Conservation (phyloP, 495 filamentous ascomycete species). For the Lophiostoma macrostomum region DNA sequence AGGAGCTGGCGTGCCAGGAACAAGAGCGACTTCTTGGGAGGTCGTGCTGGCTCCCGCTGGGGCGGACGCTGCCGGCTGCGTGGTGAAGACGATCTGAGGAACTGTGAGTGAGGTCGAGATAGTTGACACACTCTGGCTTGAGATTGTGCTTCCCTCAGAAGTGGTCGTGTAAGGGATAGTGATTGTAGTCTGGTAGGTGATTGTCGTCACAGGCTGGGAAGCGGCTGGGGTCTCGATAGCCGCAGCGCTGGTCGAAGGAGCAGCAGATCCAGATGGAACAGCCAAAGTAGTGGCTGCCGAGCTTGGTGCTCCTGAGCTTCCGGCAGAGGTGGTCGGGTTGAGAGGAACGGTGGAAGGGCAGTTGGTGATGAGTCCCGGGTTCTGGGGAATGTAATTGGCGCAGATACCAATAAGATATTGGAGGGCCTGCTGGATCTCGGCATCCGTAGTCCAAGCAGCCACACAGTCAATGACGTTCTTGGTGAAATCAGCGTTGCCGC, state of each 20-base stretch:
- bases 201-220: constrained; percentile 47
- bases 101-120: constrained; percentile 64
- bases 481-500: constrained; percentile 72
- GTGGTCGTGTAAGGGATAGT: constrained; percentile 47
- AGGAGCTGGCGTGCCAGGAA: constrained; percentile 49
- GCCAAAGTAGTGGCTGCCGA: constrained; percentile 8
- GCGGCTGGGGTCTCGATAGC: constrained; percentile 1
- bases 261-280: constrained; percentile 5
- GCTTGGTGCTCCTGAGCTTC: too few relatives aligned
- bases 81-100: constrained; percentile 72
- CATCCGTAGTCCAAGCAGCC: constrained; percentile 65
- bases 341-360: constrained; percentile 63
- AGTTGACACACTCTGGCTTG: constrained; percentile 51
- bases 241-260: constrained; percentile 1
- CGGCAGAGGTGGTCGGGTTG: constrained; percentile 42
- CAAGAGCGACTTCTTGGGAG: constrained; percentile 45
- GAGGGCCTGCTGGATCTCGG: constrained; percentile 67
- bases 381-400: constrained; percentile 65
- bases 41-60: constrained; percentile 31
- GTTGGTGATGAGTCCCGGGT: constrained; percentile 81
- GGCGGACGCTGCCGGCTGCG: constrained; percentile 42
- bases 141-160: constrained; percentile 50
- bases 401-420: constrained; percentile 91
- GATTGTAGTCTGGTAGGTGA: constrained; percentile 49
- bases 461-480: constrained; percentile 79